A percentile compares a stretch with the other conserved stretches of the same genome.
phyloP scores from a whole-genome alignment of 1,139 yeast genomes.

The Saccharomyces hybrid region DNA sequence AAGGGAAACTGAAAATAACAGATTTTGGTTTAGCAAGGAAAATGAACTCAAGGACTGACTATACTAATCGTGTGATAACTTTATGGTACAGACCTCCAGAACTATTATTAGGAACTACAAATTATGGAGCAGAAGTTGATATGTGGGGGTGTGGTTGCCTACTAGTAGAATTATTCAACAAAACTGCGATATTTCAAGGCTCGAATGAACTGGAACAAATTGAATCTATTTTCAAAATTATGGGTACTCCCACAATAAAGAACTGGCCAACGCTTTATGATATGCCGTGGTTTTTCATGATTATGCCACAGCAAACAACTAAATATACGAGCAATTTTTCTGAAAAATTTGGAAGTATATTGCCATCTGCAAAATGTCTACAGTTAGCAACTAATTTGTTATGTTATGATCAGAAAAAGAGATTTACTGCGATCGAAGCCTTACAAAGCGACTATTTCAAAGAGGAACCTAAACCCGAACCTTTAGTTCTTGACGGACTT shows the following conservation, averaged over 20 bases:
- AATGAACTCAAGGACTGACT: constrained; percentile 48
- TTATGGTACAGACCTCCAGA: constrained; percentile 98
- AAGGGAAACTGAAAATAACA: constrained; percentile 75
- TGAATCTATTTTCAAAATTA: constrained; percentile 60
- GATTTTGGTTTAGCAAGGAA: constrained; percentile 91
- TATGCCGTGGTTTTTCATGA: constrained; percentile 89
- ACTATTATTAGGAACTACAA: constrained; percentile 78
- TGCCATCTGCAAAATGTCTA: constrained; percentile 50
- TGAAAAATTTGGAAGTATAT: constrained; percentile 37
- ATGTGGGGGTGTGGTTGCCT: constrained; percentile 97
- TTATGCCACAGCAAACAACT: constrained; percentile 44
- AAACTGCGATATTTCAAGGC: constrained; percentile 77
- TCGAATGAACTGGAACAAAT: constrained; percentile 82
- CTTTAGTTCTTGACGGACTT: constrained; percentile 48
- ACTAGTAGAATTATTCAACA: constrained; percentile 69
- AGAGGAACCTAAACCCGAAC: constrained; percentile 59
- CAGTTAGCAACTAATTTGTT: constrained; percentile 60
- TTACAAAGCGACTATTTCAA: constrained; percentile 60
- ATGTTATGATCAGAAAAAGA: constrained; percentile 55
- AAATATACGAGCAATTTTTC: constrained; percentile 43
- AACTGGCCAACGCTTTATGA: constrained; percentile 71
- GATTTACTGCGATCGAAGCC: constrained; percentile 59
- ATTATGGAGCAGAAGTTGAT: constrained; percentile 85
- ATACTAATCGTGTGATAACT: constrained; percentile 91
- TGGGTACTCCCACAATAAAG: constrained; percentile 80